Evolutionary conservation across 441 rosid genomes (phyloP), one percentile per base, ranked within the genome.

Genomic region (Monsonia emarginata): DNA sequence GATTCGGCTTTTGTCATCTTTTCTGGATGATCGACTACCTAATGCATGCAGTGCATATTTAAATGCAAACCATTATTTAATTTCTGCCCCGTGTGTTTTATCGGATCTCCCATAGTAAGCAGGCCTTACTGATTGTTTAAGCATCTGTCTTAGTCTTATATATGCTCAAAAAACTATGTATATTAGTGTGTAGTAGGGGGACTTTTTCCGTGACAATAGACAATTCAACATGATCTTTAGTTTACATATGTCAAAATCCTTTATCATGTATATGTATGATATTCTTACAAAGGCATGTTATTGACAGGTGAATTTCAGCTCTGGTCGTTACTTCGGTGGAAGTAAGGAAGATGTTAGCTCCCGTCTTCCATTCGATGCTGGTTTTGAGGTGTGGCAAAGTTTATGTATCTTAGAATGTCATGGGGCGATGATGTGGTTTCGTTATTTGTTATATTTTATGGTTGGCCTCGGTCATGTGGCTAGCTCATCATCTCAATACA

Each of bases 321-420:
- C 99, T 52, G 99, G 99, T 58, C 88, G 89, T 73, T 94, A 90
- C 81, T 93, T 93, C 64, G 44, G 69, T 27, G 95, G 93, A 11
- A 76, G 71, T 36, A 63, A 50, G 42, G 77, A 66, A 27, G 78
- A 78, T 61, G 21, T 74, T 34, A 66, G 25, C 30, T 82, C 96
- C 19, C 85, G 44, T 72, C 95, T 91, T 76, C 99, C 99, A 14
- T 84, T 94, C 70, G 95, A 91, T 83, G 91, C 95, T 67, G 99
- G 97, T 65, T 94, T 94, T 79, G 99, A 94, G 96, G 99, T 94
- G 72, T 0, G 14, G 34, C 30, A 63, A 31, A 59, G 28, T 31
- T 54, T 57, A 14, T 27, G 8, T 67, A 63, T 36, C 66, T 24
- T 56, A 30, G n/a, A 69, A 61, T 65, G 42, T 13, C 58, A 11